These are phyloP conservation scores for Brettanomyces sp. DNA, from an alignment of 805 yeast genomes.

Conservation along the genomic window DNA sequence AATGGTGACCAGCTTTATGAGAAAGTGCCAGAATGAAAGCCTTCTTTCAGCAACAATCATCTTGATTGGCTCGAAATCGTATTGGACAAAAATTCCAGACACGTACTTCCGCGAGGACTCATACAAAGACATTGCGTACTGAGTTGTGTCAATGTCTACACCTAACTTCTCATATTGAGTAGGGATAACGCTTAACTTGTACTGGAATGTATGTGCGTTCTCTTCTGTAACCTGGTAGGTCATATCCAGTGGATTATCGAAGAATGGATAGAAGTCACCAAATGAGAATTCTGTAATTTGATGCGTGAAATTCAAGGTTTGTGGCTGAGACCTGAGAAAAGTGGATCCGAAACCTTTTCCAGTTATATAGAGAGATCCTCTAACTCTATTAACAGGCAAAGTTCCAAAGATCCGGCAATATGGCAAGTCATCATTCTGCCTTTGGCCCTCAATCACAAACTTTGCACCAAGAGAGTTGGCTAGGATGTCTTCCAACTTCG, in stretches of 20 bases:
- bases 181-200: constrained; percentile 75
- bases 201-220: constrained; percentile 45
- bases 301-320: constrained; percentile 68
- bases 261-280: constrained; percentile 81
- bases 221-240: constrained; percentile 51
- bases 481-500: constrained; percentile 58
- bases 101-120: constrained; percentile 21
- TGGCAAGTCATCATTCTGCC: constrained; percentile 45
- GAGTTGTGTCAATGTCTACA: constrained; percentile 66
- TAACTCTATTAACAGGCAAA: constrained; percentile 75
- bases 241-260: constrained; percentile 80
- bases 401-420: constrained; percentile 85
- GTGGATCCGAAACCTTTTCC: constrained; percentile 55
- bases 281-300: constrained; percentile 79
- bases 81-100: constrained; percentile 78
- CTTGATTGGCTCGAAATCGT: constrained; percentile 83
- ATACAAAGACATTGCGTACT: constrained; percentile 60
- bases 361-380: constrained; percentile 79
- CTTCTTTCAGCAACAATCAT: constrained; percentile 62
- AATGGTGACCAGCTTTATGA: constrained; percentile 70
- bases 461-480: constrained; percentile 60
- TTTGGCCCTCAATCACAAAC: constrained; percentile 36
- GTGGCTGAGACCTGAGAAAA: constrained; percentile 39
- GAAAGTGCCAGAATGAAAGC: constrained; percentile 67
- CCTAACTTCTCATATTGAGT: constrained; percentile 69